Base-by-base conservation (phyloP, 129 eudicot genomes). In the Kitagawia praeruptora region DNA sequence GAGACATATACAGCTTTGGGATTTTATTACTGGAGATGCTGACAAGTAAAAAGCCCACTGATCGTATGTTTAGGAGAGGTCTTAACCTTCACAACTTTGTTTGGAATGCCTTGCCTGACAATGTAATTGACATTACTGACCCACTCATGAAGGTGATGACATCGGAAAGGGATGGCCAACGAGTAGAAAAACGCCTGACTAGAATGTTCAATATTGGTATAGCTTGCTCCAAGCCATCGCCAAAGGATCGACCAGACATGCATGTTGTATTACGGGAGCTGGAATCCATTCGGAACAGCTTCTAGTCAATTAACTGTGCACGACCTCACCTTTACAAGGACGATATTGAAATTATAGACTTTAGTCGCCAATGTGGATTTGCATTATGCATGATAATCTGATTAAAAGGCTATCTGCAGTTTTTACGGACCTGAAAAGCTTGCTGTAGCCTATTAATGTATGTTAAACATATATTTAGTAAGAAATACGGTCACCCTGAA, bases 21-120 rank as follows among this genome's bases (percentile, higher is more conserved):
- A 45, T 74, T 15, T 34, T 74, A 10, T 74, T 74, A 45, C 15
- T 74, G 41, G 77, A 74, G 40, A 74, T 74, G 18, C 38, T 74
- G 39, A 74, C 77, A n/a, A 14, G 77, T 54, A 74, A 45, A 54
- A 74, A 44, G 58, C 77, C 76, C 23, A 74, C 77, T 25, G 9
- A 45, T 15, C 77, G 54, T 45, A 74, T 74, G 77, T 74, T 74
- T 74, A 40, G 48, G 46, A 38, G 77, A 45, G 77, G 77, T 74
- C 54, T 74, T 74, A 74, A n/a, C 77, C 77, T 74, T 74, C 58
- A 74, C n/a, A 44, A n/a, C 77, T 74, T 44, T 45, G 77, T 47
- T 45, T 44, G 77, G 77, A 74, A 45, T 58, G 77, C 77, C 38
- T 4, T 74, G 77, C 77, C 77, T 44, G 16, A 74, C 39, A 31